Conservation (phyloP, 148 eudicot species). For the Salicornia ramosissima region DNA sequence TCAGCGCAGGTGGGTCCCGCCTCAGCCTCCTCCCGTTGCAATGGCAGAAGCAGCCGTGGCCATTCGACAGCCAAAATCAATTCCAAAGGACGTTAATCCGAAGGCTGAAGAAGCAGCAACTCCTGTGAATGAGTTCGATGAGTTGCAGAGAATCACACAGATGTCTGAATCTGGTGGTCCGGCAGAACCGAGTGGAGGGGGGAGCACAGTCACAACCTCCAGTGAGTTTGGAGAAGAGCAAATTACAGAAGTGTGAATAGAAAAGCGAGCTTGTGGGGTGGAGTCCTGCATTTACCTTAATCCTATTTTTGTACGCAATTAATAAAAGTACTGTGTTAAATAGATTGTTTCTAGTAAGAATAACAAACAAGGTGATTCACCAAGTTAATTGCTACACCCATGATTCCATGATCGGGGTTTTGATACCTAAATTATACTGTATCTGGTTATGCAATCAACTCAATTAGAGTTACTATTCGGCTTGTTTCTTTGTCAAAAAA, state of each 20-base stretch:
- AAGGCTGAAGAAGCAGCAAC: conserved; percentile 41
- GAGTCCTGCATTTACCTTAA: background rate
- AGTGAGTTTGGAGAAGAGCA: conserved; percentile 54
- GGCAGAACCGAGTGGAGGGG: conserved; percentile 37
- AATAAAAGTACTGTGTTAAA: no score
- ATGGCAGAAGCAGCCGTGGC: conserved; percentile 71
- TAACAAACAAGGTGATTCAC: no score
- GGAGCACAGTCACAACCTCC: conserved; percentile 27
- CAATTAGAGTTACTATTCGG: no score
- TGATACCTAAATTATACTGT: no score
- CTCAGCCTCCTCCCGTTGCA: conserved; percentile 58
- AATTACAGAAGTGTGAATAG: conserved; percentile 25
- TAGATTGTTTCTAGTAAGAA: no score
- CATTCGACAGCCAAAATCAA: conserved; percentile 60
- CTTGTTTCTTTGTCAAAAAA: no score
- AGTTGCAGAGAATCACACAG: conserved; percentile 64
- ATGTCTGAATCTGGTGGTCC: conserved; percentile 59
- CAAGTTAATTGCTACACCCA: no score
- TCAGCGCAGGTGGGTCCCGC: conserved; percentile 78
- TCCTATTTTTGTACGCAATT: background rate
- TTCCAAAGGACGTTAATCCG: conserved; percentile 27
- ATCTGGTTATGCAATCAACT: no score
- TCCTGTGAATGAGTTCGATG: conserved; percentile 46
- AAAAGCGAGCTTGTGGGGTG: conserved; percentile 13
- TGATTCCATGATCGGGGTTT: no score